phyloP scores from a whole-genome alignment of 768 basidiomycete species.

The Goffeauzyma gilvescens region DNA sequence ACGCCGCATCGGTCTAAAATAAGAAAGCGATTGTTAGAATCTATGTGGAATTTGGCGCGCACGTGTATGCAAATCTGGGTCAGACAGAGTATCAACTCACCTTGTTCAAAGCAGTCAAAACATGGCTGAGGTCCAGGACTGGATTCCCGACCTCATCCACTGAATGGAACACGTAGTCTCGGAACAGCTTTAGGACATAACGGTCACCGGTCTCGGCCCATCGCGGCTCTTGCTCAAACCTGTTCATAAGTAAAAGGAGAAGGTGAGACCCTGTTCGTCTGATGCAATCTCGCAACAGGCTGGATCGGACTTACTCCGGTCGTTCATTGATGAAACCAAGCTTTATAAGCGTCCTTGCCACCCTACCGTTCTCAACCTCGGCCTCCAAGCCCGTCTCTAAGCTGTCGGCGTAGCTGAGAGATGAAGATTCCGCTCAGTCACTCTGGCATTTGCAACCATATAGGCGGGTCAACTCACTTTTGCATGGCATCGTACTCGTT shows the following conservation, averaged over 20 bases:
- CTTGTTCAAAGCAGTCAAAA: constrained; percentile 84
- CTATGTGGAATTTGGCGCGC: background rate
- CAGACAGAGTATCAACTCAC: constrained; percentile 33
- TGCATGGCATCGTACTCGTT: constrained; percentile 74
- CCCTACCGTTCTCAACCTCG: constrained; percentile 82
- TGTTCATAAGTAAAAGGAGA: constrained; percentile 20
- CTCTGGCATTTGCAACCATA: background rate
- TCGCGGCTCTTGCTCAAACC: constrained; percentile 81
- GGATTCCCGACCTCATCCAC: constrained; percentile 79
- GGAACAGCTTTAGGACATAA: constrained; percentile 93
- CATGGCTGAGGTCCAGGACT: constrained; percentile 73
- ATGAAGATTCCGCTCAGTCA: background rate
- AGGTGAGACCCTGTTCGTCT: background rate
- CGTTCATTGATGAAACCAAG: constrained; percentile 97
- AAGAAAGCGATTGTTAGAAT: background rate
- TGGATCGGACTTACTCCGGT: constrained; percentile 74
- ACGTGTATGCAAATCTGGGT: background rate
- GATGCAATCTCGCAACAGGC: background rate
- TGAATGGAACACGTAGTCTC: constrained; percentile 96
- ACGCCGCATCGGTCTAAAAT: constrained; percentile 66
- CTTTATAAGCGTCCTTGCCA: constrained; percentile 75
- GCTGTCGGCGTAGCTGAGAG: constrained; percentile 51
- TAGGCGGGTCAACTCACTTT: constrained; percentile 38
- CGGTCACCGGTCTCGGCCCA: constrained; percentile 98
- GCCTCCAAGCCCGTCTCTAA: constrained; percentile 66